Conservation (phyloP, 805 yeast species). For the Brettanomyces sp. region DNA sequence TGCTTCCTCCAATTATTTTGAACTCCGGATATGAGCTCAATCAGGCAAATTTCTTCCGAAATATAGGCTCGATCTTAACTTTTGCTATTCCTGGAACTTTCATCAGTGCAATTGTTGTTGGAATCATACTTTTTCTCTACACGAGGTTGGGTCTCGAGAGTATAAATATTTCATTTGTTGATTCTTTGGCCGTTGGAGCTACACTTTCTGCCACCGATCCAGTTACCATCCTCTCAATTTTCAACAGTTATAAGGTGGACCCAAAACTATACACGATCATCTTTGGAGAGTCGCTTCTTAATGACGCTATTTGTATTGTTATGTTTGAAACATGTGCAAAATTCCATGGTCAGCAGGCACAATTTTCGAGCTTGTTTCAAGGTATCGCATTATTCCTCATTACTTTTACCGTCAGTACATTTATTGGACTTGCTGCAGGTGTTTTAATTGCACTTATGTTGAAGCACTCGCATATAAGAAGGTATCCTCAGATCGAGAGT, state of each 20-base stretch:
- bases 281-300: constrained; percentile 89
- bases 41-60: constrained; percentile 89
- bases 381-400: constrained; percentile 90
- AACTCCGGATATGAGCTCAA: constrained; percentile 96
- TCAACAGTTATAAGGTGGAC: constrained; percentile 95
- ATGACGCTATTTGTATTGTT: constrained; percentile 97
- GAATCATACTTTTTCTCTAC: constrained; percentile 82
- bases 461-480: constrained; percentile 85
- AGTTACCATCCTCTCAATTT: constrained; percentile 89
- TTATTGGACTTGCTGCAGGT: constrained; percentile 85
- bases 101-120: constrained; percentile 82
- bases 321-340: constrained; percentile 98
- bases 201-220: constrained; percentile 98
- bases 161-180: constrained; percentile 84
- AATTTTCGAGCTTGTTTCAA: constrained; percentile 71
- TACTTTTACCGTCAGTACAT: constrained; percentile 84
- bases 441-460: constrained; percentile 79
- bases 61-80: constrained; percentile 80
- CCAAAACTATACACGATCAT: constrained; percentile 95
- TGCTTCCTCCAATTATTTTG: constrained; percentile 91
- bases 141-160: constrained; percentile 88
- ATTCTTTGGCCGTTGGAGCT: constrained; percentile 95
- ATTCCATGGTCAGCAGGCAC: constrained; percentile 79
- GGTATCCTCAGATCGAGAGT: constrained; percentile 96
- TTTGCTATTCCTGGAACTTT: constrained; percentile 98